A percentile compares a stretch with the other conserved stretches of the same genome.
These are phyloP conservation scores for Neonectria punicea DNA, from an alignment of 2,329 filamentous ascomycete genomes.

Conservation along the genomic window DNA sequence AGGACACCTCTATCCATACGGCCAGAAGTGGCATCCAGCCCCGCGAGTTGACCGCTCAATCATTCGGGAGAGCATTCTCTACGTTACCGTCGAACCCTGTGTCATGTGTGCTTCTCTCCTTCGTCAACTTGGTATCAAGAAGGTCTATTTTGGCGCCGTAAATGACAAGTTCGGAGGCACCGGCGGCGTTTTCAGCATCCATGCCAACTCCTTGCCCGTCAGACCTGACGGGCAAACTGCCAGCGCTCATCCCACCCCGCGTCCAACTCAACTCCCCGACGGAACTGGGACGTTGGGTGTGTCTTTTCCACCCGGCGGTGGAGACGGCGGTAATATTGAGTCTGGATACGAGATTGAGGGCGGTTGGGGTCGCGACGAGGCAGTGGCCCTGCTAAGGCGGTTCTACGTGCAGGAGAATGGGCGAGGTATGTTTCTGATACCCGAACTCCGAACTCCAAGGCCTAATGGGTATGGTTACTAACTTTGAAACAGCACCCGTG, in stretches of 20 bases:
- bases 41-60: constrained; percentile 73
- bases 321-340: constrained; percentile 77
- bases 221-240: constrained; percentile 50
- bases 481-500: constrained; percentile 54
- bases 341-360: constrained; percentile 84
- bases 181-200: constrained; percentile 90
- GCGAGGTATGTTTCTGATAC: constrained; percentile 68
- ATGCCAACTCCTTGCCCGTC: constrained; percentile 67
- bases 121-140: constrained; percentile 85
- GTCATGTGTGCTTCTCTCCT: constrained; percentile 98
- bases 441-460: neutral
- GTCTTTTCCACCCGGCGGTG: constrained; percentile 52
- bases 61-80: constrained; percentile 79
- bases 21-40: constrained; percentile 65
- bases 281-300: constrained; percentile 50
- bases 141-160: constrained; percentile 93
- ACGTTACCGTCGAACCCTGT: constrained; percentile 98
- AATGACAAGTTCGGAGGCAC: constrained; percentile 98
- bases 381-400: constrained; percentile 88
- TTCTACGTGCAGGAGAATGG: constrained; percentile 99
- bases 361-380: constrained; percentile 89
- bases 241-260: constrained; percentile 52
- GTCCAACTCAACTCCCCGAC: constrained; percentile 50
- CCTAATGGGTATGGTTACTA: neutral
- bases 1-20: constrained; percentile 69